Evolutionary conservation across 2,329 filamentous ascomycete genomes (phyloP), one percentile per base, ranked within the genome.

Genomic region (Dactylellina haptotyla): DNA sequence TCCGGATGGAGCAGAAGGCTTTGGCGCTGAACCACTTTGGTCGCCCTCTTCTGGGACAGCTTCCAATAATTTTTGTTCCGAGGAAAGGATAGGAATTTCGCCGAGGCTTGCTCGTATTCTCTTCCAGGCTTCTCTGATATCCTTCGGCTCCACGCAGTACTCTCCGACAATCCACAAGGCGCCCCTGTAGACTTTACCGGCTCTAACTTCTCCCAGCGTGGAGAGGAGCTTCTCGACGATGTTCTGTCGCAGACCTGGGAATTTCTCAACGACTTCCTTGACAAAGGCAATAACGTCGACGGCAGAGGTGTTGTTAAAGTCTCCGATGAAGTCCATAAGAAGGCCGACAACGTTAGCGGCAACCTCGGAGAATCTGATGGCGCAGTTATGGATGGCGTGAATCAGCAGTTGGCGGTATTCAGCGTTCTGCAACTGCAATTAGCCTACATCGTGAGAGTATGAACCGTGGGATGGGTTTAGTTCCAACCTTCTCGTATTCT

Each of bases 231-330:
- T 90, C 78, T 90, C 88, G 4, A 98, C 90, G 77, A 99, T 98
- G 0, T 91, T 90, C 32, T 89, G 87, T 73, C 95, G 89, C 67
- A 99, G 86, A 78, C 91, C 89, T 5, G 95, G 95, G 84, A 98
- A 99, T 79, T 96, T 97, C 83, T 99, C 95, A 4, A 98, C 94
- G 2, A 99, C 95, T 81, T 99, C 95, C 83, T 99, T 99, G 76
- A 99, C 93, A 80, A 99, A 99, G 63, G 92, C 93, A 79, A 99
- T 98, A 61, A 99, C 94, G 81, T 99, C 95, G 28, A 99, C 92
- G 0, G 95, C 95, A 1, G 94, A 97, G 46, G 91, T 90, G 79
- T 96, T 97, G 84, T 96, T 98, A 81, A 98, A 97, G 81, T 99
- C 95, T 57, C 91, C 92, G 79, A 99, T 97, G 80, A 98, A 98